Percentiles rank a stretch among this genome's conserved stretches.
Conservation (phyloP, 768 basidiomycete species). For the Trametes cinnabarina region DNA sequence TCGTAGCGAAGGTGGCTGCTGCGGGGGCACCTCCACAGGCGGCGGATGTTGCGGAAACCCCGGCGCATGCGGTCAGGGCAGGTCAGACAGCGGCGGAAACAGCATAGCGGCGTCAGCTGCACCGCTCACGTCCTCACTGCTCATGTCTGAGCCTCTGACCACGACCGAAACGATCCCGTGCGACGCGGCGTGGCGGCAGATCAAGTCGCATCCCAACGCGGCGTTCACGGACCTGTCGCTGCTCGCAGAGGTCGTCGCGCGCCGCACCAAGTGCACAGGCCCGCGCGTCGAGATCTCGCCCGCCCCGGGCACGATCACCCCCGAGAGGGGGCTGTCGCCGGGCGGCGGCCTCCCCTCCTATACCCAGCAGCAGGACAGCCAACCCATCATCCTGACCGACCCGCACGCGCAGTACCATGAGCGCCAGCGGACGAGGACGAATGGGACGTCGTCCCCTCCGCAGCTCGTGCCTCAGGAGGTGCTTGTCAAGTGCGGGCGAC, state of each 20-base stretch:
- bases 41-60: conserved; percentile 40
- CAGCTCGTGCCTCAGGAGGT: conserved; percentile 61
- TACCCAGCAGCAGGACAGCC: conserved; percentile 26
- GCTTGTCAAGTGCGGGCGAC: conserved; percentile 59
- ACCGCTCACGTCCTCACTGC: conserved; percentile 14
- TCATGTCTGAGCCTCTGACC: conserved; percentile 17
- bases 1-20: conserved; percentile 25
- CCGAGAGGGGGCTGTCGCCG: conserved; percentile 45
- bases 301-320: conserved; percentile 46
- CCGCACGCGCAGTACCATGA: conserved; percentile 53
- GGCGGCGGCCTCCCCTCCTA: conserved; percentile 1
- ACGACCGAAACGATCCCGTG: conserved; percentile 64
- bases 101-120: neutral
- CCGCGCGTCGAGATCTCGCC: conserved; percentile 63
- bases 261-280: conserved; percentile 74
- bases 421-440: conserved; percentile 36
- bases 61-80: conserved; percentile 19
- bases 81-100: neutral
- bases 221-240: conserved; percentile 80
- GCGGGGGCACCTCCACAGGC: conserved; percentile 21
- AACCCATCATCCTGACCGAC: conserved; percentile 49
- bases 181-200: conserved; percentile 77
- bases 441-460: conserved; percentile 41
- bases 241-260: conserved; percentile 86
- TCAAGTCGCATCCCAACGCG: conserved; percentile 88